These are phyloP conservation scores for Xylaria polymorpha DNA, from an alignment of 2,329 filamentous ascomycete species.

Conservation along the genomic window DNA sequence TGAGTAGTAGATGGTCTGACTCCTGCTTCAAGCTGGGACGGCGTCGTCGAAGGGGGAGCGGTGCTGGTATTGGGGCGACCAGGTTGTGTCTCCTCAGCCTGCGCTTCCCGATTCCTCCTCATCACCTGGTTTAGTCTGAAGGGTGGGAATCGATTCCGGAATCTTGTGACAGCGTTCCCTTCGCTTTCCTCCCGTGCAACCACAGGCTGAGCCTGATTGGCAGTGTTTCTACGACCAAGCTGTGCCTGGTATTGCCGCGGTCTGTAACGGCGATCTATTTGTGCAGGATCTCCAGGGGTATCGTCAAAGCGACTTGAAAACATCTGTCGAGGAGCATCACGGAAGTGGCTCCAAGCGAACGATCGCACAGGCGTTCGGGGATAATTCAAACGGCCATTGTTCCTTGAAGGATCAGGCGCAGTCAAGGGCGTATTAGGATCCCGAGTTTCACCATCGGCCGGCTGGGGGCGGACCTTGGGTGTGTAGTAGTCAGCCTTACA, in stretches of 20 bases:
- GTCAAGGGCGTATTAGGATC: conserved; percentile 45
- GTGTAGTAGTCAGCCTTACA: conserved; percentile 99
- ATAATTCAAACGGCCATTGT: conserved; percentile 61
- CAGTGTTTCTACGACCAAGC: conserved; percentile 16
- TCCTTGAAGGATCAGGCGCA: conserved; percentile 50
- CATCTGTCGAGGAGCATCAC: conserved; percentile 49
- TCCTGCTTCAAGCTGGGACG: conserved; percentile 61
- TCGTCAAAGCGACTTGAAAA: conserved; percentile 44
- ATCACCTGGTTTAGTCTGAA: conserved; percentile 43
- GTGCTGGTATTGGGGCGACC: conserved; percentile 43
- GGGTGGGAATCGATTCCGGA: conserved; percentile 46
- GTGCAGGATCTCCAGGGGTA: conserved; percentile 25
- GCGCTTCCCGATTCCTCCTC: conserved; percentile 45
- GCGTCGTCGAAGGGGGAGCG: conserved; percentile 51
- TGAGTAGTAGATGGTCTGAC: conserved; percentile 47
- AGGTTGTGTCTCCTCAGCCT: conserved; percentile 31
- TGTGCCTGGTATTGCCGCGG: conserved; percentile 27
- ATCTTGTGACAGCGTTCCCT: conserved; percentile 42
- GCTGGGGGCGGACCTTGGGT: conserved; percentile 81
- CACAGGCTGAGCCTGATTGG: conserved; percentile 26
- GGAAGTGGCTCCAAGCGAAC: conserved; percentile 52
- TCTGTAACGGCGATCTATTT: conserved; percentile 34
- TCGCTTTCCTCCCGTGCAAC: conserved; percentile 28
- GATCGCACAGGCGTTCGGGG: conserved; percentile 56
- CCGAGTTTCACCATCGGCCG: conserved; percentile 56